A percentile compares a stretch with the other conserved stretches of the same genome.
phyloP scores from a whole-genome alignment of 495 filamentous ascomycete species.

The Hypoxylon fragiforme region DNA sequence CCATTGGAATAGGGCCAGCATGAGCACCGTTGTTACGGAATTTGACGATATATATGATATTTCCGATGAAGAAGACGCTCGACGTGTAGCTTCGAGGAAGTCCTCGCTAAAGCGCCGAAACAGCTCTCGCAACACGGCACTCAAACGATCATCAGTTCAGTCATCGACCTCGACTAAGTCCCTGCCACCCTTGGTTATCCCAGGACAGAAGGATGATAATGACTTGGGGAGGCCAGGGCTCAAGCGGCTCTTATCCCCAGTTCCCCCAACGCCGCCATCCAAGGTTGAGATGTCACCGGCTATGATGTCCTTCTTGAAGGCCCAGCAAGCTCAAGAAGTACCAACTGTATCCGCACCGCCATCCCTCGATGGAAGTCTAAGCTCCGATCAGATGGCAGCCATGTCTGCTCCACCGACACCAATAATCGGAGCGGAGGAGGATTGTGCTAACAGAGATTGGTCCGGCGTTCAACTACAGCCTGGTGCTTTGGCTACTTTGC shows the following conservation, averaged over 20 bases:
- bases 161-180: slow-evolving; percentile 44
- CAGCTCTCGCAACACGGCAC: slow-evolving; percentile 38
- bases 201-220: slow-evolving; percentile 44
- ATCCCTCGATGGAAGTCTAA: slow-evolving; percentile 84
- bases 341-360: slow-evolving; percentile 79
- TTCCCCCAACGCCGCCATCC: slow-evolving; percentile 74
- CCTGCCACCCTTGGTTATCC: slow-evolving; percentile 75
- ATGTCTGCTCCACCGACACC: slow-evolving; percentile 83
- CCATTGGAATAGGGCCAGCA: slow-evolving; percentile 58
- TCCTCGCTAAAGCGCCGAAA: slow-evolving; percentile 41
- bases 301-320: slow-evolving; percentile 64
- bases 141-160: slow-evolving; percentile 31
- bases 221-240: slow-evolving; percentile 47
- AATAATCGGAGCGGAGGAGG: slow-evolving; percentile 61
- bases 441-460: slow-evolving; percentile 54
- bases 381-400: slow-evolving; percentile 79
- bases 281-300: slow-evolving; percentile 79
- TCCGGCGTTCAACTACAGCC: slow-evolving; percentile 74
- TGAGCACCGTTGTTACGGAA: slow-evolving; percentile 60
- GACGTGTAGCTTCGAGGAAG: slow-evolving; percentile 32
- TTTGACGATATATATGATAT: slow-evolving; percentile 89
- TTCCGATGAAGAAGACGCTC: slow-evolving; percentile 62
- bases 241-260: slow-evolving; percentile 66
- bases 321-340: slow-evolving; percentile 56
- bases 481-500: slow-evolving; percentile 74